Conservation (phyloP, 2,329 filamentous ascomycete species). For the Aspergillus viridinutans region DNA sequence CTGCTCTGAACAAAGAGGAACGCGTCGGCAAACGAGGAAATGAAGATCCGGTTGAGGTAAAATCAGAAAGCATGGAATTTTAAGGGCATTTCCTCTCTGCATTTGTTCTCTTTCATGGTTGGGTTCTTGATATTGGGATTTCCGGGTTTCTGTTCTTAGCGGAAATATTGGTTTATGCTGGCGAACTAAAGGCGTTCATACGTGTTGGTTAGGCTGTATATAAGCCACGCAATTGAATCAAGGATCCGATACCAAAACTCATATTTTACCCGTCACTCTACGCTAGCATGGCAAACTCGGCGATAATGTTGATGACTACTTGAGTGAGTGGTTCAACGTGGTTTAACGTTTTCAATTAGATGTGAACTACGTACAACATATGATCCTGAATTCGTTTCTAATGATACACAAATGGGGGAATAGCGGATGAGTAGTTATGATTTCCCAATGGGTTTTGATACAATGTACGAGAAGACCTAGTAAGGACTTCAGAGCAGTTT, state of each 20-base stretch:
- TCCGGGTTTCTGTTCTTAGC: conserved; percentile 6
- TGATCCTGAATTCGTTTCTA: conserved; percentile 18
- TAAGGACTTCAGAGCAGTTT: not conserved
- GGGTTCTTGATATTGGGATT: not conserved
- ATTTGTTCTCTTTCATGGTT: not conserved
- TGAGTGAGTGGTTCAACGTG: not conserved
- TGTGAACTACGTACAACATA: conserved; percentile 5
- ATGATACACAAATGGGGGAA: conserved; percentile 14
- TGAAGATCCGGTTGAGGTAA: conserved; percentile 41
- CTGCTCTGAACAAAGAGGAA: conserved; percentile 72
- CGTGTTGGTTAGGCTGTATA: not conserved
- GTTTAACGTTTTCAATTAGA: not conserved
- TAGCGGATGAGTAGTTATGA: not conserved
- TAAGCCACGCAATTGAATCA: not conserved
- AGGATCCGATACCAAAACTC: not conserved
- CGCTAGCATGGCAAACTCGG: not conserved
- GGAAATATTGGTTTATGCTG: conserved; percentile 4
- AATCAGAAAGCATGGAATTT: conserved; percentile 61
- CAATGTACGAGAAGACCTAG: not conserved
- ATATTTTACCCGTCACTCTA: not conserved
- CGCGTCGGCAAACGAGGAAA: conserved; percentile 48
- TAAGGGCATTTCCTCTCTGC: conserved; percentile 31
- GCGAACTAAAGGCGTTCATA: conserved; percentile 5
- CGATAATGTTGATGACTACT: too few relatives aligned
- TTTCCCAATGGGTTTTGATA: not conserved